These are phyloP conservation scores for Chrysoporthe cubensis DNA, from an alignment of 2,329 filamentous ascomycete genomes.

Conservation along the genomic window DNA sequence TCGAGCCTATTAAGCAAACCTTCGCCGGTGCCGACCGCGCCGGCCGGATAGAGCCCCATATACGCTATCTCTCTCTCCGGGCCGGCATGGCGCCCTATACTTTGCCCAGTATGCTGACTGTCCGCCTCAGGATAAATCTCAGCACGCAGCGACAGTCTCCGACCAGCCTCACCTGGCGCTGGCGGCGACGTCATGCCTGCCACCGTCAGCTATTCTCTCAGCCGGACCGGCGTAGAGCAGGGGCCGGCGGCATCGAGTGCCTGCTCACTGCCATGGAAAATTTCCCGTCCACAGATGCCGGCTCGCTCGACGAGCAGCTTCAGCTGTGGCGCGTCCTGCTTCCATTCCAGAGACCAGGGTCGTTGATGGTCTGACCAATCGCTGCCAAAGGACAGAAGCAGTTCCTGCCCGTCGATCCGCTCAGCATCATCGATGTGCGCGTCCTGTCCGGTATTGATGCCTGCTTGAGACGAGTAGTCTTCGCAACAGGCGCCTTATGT, in stretches of 20 bases:
- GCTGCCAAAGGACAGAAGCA: conserved; percentile 21
- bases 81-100: background rate
- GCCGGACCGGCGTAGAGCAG: background rate
- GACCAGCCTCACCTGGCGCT: background rate
- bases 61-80: background rate
- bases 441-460: conserved; percentile 4
- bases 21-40: background rate
- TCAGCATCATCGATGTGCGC: conserved; percentile 28
- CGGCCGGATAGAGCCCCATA: background rate
- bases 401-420: conserved; percentile 33
- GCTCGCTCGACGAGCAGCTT: conserved; percentile 1
- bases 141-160: conserved; percentile 1
- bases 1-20: background rate
- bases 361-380: conserved; percentile 7
- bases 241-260: background rate
- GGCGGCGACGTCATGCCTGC: background rate
- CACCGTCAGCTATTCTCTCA: background rate
- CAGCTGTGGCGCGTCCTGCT: conserved; percentile 17
- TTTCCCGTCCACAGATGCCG: background rate
- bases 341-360: background rate
- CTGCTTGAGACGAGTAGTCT: conserved; percentile 4
- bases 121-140: background rate
- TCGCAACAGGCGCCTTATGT: background rate
- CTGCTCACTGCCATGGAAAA: background rate
- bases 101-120: background rate